Evolutionary conservation across 2,329 filamentous ascomycete genomes (phyloP), one percentile per base, ranked within the genome.

Genomic region (Colletotrichum sojae): DNA sequence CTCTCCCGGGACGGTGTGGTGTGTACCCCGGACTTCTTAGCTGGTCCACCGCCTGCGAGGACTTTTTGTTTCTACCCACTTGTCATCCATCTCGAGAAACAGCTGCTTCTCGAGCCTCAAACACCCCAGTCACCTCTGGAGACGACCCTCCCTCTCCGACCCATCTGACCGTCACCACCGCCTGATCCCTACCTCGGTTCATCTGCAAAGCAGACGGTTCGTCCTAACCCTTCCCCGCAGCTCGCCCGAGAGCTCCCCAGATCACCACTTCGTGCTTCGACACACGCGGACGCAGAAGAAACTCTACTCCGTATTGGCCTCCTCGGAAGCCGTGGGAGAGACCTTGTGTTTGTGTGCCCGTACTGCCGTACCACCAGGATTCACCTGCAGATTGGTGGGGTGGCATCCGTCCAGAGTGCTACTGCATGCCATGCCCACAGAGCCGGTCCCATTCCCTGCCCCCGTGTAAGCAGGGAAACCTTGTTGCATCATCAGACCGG

Each of bases 401-500:
- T 46, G 60, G 43, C 45, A 66, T 45, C 52, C 58, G 31, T 57
- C 12, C 53, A 63, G 52, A 45, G 36, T 63, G 59, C 45, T 20
- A 53, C 20, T 66, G 63, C 59, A 58, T 40, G 25, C 39, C 22
- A 13, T 48, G 62, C 36, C 55, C 66, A 66, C 55, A 55, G 39
- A 52, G 22, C 25, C 55, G 48, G 63, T 60, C 55, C 49, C 56
- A 66, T 60, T 20, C 18, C 52, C 46, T 46, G 55, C 25, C 59
- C n/a, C 13, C 22, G 53, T 53, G 6, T 52, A 15, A 61, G 45
- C 62, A 66, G 51, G 62, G 62, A 43, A 69, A 43, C 55, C 55
- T 60, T 66, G 66, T 66, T 66, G 62, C 66, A 69, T 69, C 66
- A 69, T 69, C 62, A 48, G 43, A 53, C 31, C 13, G 16, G 31